Conservation (phyloP, 306 rosid genomes). For the Boehmeria nivea region DNA sequence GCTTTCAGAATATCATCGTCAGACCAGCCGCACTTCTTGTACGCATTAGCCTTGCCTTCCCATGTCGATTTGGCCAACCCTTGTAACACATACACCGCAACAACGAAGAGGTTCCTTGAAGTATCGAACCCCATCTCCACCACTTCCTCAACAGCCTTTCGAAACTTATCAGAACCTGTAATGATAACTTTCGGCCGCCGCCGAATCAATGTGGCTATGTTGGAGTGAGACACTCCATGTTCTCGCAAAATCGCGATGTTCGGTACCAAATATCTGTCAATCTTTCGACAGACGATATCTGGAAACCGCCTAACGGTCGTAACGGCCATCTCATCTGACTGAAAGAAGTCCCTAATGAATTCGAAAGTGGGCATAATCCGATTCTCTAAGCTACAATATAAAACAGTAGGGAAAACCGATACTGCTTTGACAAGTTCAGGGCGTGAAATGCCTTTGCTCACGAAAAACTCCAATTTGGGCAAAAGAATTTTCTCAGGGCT, state of each 20-base stretch:
- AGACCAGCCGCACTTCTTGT: constrained; percentile 56
- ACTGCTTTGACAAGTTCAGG: constrained; percentile 16
- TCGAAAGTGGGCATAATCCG: constrained; percentile 22
- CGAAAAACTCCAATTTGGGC: constrained; percentile 35
- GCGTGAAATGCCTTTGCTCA: constrained; percentile 25
- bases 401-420: constrained; percentile 1
- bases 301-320: not conserved
- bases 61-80: constrained; percentile 1
- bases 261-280: constrained; percentile 1
- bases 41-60: constrained; percentile 31
- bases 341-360: constrained; percentile 6
- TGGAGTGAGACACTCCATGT: constrained; percentile 20
- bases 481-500: constrained; percentile 9
- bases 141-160: constrained; percentile 15
- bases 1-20: constrained; percentile 30
- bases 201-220: constrained; percentile 10
- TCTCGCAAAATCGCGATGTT: constrained; percentile 17
- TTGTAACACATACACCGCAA: constrained; percentile 24
- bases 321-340: constrained; percentile 18
- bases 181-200: constrained; percentile 10
- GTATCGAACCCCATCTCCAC: constrained; percentile 39
- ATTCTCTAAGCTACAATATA: constrained; percentile 16
- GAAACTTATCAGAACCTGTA: not conserved
- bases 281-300: not conserved
- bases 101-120: constrained; percentile 5